Base-by-base conservation (phyloP, 78 protist species). In the Dictyostelium citrinum region DNA sequence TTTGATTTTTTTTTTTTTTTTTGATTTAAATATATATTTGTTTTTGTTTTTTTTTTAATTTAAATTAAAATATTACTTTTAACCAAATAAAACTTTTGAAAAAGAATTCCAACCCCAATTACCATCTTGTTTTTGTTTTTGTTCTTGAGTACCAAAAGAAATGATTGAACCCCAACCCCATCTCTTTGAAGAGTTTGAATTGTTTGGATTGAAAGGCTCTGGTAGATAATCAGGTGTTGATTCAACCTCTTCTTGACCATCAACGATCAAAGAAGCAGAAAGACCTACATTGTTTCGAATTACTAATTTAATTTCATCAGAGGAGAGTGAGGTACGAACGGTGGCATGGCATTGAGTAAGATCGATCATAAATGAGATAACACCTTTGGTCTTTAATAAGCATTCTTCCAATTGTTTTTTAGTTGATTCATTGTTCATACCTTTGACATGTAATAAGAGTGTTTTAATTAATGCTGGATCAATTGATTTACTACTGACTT, bases 351-450 rank as follows among this genome's bases (percentile, higher is more conserved):
- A 86, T 43, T 75, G 45, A 64, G 51, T 22, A 3, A 86, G 39
- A 61, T 86, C 93, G 60, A 86, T 86, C 93, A 86, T 86, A 43
- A 86, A 86, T 35, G 93, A 86, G 29, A 86, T 86, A 55, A 86
- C 80, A 78, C 93, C 93, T 64, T 78, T 86, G 37, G 93, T 86
- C 29, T 31, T 64, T 24, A 86, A 67, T 6, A 86, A 67, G 43
- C 85, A 76, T 16, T 86, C 93, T 64, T 86, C 93, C 1, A 86
- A 74, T 61, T 86, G 93, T 45, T 76, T 86, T 74, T 86, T 86
- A 24, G 43, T 37, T 1, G 81, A 11, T 64, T 86, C 81, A 33
- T 45, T 86, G 41, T 86, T 86, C 93, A 86, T 86, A 31, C 93
- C 93, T 64, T 86, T 86, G 11, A 86, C 71, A 27, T 72, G 82